Percentiles rank a stretch among this genome's conserved stretches.
These are phyloP conservation scores for Massariosphaeria phaeospora DNA, from an alignment of 495 filamentous ascomycete species.

Conservation along the genomic window DNA sequence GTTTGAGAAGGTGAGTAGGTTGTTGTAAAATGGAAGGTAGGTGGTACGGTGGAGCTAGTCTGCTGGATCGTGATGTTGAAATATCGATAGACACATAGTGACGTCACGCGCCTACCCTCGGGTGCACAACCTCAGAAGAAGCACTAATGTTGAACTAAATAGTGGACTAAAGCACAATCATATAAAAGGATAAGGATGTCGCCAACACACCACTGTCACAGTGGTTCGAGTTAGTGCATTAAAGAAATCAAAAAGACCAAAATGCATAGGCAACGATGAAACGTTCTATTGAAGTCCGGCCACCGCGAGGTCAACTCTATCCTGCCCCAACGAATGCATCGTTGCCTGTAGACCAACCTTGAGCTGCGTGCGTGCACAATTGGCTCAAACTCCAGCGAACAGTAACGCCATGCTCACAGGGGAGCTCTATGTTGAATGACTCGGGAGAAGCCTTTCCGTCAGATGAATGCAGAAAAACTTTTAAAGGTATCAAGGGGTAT, in stretches of 20 bases:
- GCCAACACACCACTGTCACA: no score
- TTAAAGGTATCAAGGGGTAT: constrained; percentile 28
- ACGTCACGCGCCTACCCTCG: no score
- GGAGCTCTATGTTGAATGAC: constrained; percentile 28
- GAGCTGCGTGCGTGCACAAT: background rate
- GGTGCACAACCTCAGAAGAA: no score
- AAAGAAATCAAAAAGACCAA: no score
- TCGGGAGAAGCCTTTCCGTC: constrained; percentile 26
- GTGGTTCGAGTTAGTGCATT: no score
- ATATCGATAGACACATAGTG: no score
- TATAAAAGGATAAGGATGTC: no score
- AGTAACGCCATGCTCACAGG: constrained; percentile 2
- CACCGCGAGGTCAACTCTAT: background rate
- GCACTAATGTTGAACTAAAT: no score
- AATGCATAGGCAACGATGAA: no score
- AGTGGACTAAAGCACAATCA: no score
- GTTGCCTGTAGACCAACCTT: background rate
- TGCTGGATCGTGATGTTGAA: no score
- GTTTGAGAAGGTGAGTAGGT: background rate
- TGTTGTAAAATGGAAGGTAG: background rate
- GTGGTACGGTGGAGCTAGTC: background rate
- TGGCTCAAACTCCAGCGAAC: background rate
- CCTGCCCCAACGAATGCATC: background rate
- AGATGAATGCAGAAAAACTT: constrained; percentile 24
- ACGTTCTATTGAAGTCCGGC: no score